These are phyloP conservation scores for Lactarius sp. DNA, from an alignment of 768 basidiomycete species.

Conservation along the genomic window DNA sequence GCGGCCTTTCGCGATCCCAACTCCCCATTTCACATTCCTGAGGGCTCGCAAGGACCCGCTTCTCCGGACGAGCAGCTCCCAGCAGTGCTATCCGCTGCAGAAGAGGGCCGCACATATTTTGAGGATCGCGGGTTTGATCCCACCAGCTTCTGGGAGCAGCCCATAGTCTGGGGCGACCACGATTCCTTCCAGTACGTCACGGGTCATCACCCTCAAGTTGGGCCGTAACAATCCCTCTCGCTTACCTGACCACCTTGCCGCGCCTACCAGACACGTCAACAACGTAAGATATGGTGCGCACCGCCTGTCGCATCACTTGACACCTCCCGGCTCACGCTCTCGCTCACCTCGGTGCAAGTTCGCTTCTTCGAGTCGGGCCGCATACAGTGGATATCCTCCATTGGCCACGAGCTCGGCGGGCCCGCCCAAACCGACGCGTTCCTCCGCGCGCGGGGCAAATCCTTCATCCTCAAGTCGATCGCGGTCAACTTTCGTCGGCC, in stretches of 20 bases:
- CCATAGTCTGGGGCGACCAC: constrained; percentile 74
- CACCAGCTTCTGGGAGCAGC: constrained; percentile 70
- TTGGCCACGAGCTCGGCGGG: constrained; percentile 60
- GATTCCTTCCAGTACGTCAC: constrained; percentile 67
- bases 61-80: constrained; percentile 46
- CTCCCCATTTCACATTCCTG: constrained; percentile 61
- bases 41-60: constrained; percentile 54
- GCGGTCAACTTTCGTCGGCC: constrained; percentile 63
- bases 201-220: background rate
- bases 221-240: background rate
- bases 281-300: constrained; percentile 66
- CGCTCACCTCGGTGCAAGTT: constrained; percentile 34
- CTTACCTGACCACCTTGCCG: background rate
- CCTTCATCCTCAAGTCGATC: constrained; percentile 69
- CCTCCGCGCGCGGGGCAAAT: constrained; percentile 60
- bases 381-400: constrained; percentile 57
- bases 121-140: constrained; percentile 52
- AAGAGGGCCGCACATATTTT: constrained; percentile 43
- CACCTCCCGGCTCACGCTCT: background rate
- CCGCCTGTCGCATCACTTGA: background rate
- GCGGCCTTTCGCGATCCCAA: constrained; percentile 57
- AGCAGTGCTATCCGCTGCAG: constrained; percentile 17
- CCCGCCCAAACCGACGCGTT: constrained; percentile 49
- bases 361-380: constrained; percentile 71
- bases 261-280: constrained; percentile 59